Base-by-base conservation (phyloP, 1,284 basidiomycete species). In the Ceratobasidium sp. region DNA sequence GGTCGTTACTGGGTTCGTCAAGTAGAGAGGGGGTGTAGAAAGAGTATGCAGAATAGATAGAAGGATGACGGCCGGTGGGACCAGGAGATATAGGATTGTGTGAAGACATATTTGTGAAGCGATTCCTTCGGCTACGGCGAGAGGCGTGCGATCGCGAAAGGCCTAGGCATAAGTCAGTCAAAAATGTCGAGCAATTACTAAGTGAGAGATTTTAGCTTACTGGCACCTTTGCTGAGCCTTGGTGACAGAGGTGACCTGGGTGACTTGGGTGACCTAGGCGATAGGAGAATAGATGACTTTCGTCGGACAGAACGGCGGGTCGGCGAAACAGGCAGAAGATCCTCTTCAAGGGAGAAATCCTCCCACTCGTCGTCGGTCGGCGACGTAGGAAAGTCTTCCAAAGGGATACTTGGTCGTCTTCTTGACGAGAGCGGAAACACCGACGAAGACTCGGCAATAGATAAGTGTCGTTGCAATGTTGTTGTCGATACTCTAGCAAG, bases 281-380 rank as follows among this genome's bases (percentile, higher is more conserved):
- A 72, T 50, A 50, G 69, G 11, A 45, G 66, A 15, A 36, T n/a
- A 6, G 57, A 60, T 2, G 69, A 11, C 57, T 72, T 72, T 8
- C 69, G 69, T 17, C 69, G 69, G 33, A 72, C 1, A n/a, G 51
- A 31, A 22, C 51, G 56, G n/a, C 62, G 62, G 17, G 19, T 36
- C 31, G 64, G 69, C 27, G 69, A 72, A 60, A 50, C 29, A 4
- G 69, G 69, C 0, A 22, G 22, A 47, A 72, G 11, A 29, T 72
- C 56, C 45, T 59, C 57, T 47, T 72, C 69, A 33, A 72, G 60
- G 17, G 69, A 72, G 47, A 72, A 72, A 33, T 72, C 69, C 36
- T 72, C 69, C 69, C 69, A 72, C 29, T 72, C 69, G 53, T 71
- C 66, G 54, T 71, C 66, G 36, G 53, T 31, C 2, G 66, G 66